Evolutionary conservation across 2,329 filamentous ascomycete species (phyloP).

Genomic region (Thielaviopsis euricoi): DNA sequence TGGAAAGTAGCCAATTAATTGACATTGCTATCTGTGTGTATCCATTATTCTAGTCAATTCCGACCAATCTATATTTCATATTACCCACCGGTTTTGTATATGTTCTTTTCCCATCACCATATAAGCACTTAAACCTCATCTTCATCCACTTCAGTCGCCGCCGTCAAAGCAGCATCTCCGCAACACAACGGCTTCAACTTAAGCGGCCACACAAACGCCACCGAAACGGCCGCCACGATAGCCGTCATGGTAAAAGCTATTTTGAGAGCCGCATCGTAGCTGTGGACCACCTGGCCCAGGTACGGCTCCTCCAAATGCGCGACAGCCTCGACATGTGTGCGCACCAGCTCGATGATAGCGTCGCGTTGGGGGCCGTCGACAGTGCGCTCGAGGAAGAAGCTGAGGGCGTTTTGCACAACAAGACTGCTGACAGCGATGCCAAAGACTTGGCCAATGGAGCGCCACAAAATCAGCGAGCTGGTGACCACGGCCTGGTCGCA

Average conservation of each 20-base stretch:
- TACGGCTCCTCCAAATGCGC: conserved; percentile 27
- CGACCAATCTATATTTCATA: not conserved
- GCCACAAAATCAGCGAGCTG: conserved; percentile 54
- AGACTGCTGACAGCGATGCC: conserved; percentile 58
- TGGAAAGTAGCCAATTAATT: too few relatives aligned
- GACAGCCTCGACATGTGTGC: conserved; percentile 39
- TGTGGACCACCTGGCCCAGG: conserved; percentile 35
- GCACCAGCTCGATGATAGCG: conserved; percentile 33
- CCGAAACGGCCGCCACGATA: conserved; percentile 30
- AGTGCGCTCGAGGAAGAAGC: conserved; percentile 37
- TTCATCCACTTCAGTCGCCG: conserved; percentile 38
- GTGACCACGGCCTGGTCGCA: conserved; percentile 52
- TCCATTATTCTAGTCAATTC: not conserved
- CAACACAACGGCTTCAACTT: conserved; percentile 33
- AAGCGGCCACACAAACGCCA: conserved; percentile 32
- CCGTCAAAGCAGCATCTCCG: conserved; percentile 20
- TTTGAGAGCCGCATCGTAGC: conserved; percentile 35
- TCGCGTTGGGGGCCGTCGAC: conserved; percentile 44
- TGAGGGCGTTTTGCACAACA: conserved; percentile 55
- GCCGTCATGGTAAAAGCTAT: conserved; percentile 29
- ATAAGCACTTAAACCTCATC: conserved; percentile 18
- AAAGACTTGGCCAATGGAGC: conserved; percentile 53
- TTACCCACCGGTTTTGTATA: not conserved
- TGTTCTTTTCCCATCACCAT: not conserved
- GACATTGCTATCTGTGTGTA: not conserved